Base-by-base conservation (phyloP, 1,284 basidiomycete species). In the Lignosus rhinocerotis region DNA sequence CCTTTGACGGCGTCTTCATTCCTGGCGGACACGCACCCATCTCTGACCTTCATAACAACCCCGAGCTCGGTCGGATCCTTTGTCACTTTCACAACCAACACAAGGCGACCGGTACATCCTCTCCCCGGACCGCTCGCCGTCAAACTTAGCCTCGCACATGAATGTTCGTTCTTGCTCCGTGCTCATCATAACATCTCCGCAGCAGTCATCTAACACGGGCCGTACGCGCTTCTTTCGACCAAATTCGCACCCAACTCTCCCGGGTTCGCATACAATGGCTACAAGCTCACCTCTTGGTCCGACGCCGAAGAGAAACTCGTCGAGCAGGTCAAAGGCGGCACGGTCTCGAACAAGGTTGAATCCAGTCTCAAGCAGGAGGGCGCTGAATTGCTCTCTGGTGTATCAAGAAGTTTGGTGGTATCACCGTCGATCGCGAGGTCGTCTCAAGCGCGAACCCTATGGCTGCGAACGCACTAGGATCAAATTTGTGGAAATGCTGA, bases 251-350 rank as follows among this genome's bases (percentile, higher is more conserved):
- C 67, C 10, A 56, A 58, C 47, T 65, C 62, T 0, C 48, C 57
- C 1, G 67, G 67, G n/a, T 71, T 72, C 59, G 68, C 70, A 19
- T 70, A 68, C 63, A 64, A 65, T 53, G 69, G 67, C 31, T 68
- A 70, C 67, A 62, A 66, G 55, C 63, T 70, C 51, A 70, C 69
- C 9, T 70, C 68, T 4, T 69, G 65, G 68, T 70, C 69, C 6
- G 65, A 71, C 50, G 61, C 61, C 31, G 63, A 66, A 59, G 69
- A 69, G 66, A 60, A 56, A 49, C 58, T 64, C 12, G 61, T 66
- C 57, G 69, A 67, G 62, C 64, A 32, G 30, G 50, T 69, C 53
- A 67, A 66, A 56, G 66, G 64, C 41, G 66, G 66, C 53, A 56
- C 57, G 49, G 55, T 69, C 31, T 55, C 56, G 39, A 52, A 41